Evolutionary conservation across 1,139 yeast genomes (phyloP), one percentile per base, ranked within the genome.

Genomic region (Saccharomyces pastorianus): DNA sequence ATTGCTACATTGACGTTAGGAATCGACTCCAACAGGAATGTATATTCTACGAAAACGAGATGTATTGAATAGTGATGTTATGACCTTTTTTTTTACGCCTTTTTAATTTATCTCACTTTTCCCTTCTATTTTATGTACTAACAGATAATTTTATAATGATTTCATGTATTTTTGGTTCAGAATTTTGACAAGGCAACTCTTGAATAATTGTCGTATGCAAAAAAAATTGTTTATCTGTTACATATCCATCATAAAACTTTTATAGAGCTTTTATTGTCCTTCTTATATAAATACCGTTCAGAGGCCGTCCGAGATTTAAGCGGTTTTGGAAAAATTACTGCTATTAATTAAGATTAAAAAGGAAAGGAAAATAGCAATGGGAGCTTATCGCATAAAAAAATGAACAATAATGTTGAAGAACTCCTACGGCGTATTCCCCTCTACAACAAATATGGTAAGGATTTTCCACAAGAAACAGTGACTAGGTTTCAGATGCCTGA

Each of bases 1-100:
- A 55, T 63, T 25, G 68, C 67, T 4, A 66, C 67, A 3, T 55
- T 65, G 27, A 64, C 68, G 8, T 41, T 66, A 11, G 67, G 63
- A 6, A 56, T 66, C 8, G 62, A 61, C 53, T 46, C 54, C 34
- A 47, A 64, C 8, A 61, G 69, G 47, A 54, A 52, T 13, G 62
- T 63, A 7, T 56, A 51, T 29, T 53, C 59, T 7, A 42, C 53
- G 1, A 60, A 59, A 50, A 54, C 53, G 1, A 57, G 59, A 52
- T 53, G 57, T 29, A 55, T 60, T 11, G 61, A 61, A 29, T 60
- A 52, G 50, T 29, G 13, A 9, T 38, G 28, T 7, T 4, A 11
- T 5, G 46, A 52, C n/a, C 46, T 50, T 5, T 38, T 42, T 20
- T 25, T 50, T 23, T 23, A 23, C 25, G 25, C 25, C 25, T 23